Conservation (phyloP, 352 stramenopile genomes). For the Aphanomyces invadans region DNA sequence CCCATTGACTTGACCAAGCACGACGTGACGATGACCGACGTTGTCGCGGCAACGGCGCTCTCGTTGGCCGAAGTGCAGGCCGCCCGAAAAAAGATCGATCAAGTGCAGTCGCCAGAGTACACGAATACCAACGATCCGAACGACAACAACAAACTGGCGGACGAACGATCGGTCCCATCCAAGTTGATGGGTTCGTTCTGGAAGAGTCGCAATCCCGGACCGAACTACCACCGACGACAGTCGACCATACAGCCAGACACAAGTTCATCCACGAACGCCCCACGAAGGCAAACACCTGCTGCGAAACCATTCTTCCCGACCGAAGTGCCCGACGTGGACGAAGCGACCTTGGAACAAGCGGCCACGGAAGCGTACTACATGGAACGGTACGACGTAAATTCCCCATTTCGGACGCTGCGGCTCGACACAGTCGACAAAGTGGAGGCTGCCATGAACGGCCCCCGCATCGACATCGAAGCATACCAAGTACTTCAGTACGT, state of each 20-base stretch:
- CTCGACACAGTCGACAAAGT: conserved; percentile 4
- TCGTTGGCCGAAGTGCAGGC: neutral
- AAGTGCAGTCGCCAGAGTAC: neutral
- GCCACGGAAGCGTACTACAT: neutral
- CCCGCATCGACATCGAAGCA: neutral
- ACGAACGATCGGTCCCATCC: neutral
- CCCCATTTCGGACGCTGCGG: conserved; percentile 15
- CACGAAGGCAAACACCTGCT: neutral
- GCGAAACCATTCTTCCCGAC: neutral
- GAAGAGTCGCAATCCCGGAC: neutral
- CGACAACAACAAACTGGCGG: neutral
- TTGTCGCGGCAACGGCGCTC: conserved; percentile 8
- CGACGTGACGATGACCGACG: conserved; percentile 17
- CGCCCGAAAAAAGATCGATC: neutral
- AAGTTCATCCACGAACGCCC: neutral
- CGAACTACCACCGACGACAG: neutral
- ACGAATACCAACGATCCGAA: neutral
- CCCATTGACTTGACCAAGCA: neutral
- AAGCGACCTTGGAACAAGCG: neutral
- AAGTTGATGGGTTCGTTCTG: neutral
- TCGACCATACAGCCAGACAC: neutral
- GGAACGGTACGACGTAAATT: conserved; percentile 14
- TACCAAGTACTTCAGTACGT: neutral
- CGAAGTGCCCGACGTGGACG: neutral
- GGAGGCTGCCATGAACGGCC: neutral